phyloP scores from a whole-genome alignment of 2,329 filamentous ascomycete genomes.

The Aspergillus bombycis region DNA sequence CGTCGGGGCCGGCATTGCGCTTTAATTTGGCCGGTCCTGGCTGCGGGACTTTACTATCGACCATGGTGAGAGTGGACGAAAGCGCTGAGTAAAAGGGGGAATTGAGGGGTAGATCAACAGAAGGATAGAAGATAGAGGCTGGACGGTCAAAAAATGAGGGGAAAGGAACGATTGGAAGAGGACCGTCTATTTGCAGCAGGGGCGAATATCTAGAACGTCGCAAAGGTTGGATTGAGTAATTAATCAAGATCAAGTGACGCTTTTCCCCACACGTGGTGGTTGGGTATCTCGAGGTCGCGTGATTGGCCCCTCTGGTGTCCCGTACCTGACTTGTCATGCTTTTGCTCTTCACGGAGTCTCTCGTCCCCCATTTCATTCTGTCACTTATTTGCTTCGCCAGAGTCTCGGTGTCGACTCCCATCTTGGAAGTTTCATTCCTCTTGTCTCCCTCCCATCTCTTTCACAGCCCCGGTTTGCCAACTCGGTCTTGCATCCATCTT shows the following conservation, averaged over 20 bases:
- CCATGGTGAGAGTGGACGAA: slow-evolving; percentile 33
- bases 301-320: slow-evolving; percentile 18
- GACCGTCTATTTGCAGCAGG: not conserved
- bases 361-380: not conserved
- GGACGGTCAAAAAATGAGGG: not conserved
- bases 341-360: not conserved
- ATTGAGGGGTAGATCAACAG: not conserved
- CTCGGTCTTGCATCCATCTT: not conserved
- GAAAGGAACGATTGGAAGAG: not conserved
- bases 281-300: slow-evolving; percentile 11
- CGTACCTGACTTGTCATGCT: slow-evolving; percentile 9
- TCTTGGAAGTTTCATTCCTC: not conserved
- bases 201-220: not conserved
- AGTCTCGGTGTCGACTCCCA: not conserved
- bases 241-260: slow-evolving; percentile 5
- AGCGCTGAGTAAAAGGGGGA: not conserved
- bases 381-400: no score
- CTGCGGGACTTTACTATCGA: slow-evolving; percentile 70
- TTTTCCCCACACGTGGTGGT: slow-evolving; percentile 12
- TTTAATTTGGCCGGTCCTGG: slow-evolving; percentile 86
- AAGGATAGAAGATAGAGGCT: not conserved
- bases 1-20: slow-evolving; percentile 82
- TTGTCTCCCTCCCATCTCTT: not conserved
- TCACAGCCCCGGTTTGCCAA: not conserved
- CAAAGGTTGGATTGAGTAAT: not conserved